phyloP scores from a whole-genome alignment of 2,329 filamentous ascomycete species.

The Arthrobotrys megalospora region DNA sequence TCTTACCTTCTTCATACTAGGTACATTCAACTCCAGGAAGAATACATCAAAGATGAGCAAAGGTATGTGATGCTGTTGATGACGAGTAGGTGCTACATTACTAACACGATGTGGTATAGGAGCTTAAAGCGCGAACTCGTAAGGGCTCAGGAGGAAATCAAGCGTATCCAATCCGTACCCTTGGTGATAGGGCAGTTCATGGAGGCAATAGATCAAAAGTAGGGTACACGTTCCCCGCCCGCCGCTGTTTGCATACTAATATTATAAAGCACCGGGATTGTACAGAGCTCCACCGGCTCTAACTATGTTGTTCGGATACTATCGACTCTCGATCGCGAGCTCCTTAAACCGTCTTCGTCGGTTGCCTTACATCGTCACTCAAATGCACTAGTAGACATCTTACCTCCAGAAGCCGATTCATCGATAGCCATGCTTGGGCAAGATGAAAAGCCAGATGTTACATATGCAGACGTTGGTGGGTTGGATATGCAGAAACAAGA shows the following conservation, averaged over 20 bases:
- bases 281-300: conserved; percentile 96
- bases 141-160: conserved; percentile 98
- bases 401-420: conserved; percentile 98
- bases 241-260: neutral
- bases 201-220: conserved; percentile 99
- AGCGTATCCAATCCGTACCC: conserved; percentile 98
- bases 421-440: conserved; percentile 98
- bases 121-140: conserved; percentile 98
- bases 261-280: conserved; percentile 87
- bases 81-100: conserved; percentile 30
- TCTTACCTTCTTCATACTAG: conserved; percentile 68
- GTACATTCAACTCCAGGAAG: conserved; percentile 97
- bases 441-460: conserved; percentile 98
- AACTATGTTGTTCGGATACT: conserved; percentile 99
- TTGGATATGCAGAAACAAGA: conserved; percentile 99
- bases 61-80: conserved; percentile 70
- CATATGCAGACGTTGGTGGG: conserved; percentile 96
- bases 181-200: conserved; percentile 99
- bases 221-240: conserved; percentile 66
- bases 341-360: conserved; percentile 96
- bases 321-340: conserved; percentile 96
- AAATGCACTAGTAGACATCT: conserved; percentile 97
- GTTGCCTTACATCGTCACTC: conserved; percentile 98
- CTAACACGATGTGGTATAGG: conserved; percentile 69
- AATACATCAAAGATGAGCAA: conserved; percentile 99